Evolutionary conservation across 1,284 basidiomycete species (phyloP), one percentile per base, ranked within the genome.

Genomic region (Naganishia liquefaciens): DNA sequence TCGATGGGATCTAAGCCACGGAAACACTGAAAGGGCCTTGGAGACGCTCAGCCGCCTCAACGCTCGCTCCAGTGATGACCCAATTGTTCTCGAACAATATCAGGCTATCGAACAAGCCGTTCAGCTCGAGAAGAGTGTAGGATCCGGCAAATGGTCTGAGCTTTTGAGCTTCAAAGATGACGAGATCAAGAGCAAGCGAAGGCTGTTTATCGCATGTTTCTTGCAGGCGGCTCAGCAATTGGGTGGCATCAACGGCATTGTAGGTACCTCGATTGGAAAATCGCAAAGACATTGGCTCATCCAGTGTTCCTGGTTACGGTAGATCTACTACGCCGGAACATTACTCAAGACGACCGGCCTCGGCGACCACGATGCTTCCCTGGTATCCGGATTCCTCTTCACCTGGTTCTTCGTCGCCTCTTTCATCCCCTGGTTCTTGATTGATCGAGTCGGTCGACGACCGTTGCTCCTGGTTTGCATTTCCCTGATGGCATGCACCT

Each of bases 151-250:
- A 21, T 79, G 74, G 73, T 49, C 50, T 28, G 71, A 73, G 44
- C 67, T 77, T 25, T 71, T 77, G 46, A 62, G 27, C n/a, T 51
- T 44, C 53, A 50, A 66, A 39, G 65, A 71, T 30, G 76, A 75
- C 64, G 67, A 70, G 50, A 63, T 74, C 40, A 69, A 70, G 21
- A 74, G 72, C 19, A 68, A 74, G 25, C 68, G 71, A 39, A 70
- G 77, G 21, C 68, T 78, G 10, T 62, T 75, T 30, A 77, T 77
- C 60, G 75, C 74, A 15, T 77, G 75, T 61, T 71, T 73, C 5
- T 74, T 78, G 55, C 77, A 78, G 65, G 75, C 74, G 66, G 74
- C 73, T 64, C 77, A 78, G 65, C 77, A 78, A 68, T 69, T 77
- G 33, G 70, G 71, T 13, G 75, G 74, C 15, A 76, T 76, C 69